Percentiles rank a stretch among this genome's conserved stretches.
phyloP scores from a whole-genome alignment of 2,329 filamentous ascomycete genomes.

The Microcyclospora tardicrescens region DNA sequence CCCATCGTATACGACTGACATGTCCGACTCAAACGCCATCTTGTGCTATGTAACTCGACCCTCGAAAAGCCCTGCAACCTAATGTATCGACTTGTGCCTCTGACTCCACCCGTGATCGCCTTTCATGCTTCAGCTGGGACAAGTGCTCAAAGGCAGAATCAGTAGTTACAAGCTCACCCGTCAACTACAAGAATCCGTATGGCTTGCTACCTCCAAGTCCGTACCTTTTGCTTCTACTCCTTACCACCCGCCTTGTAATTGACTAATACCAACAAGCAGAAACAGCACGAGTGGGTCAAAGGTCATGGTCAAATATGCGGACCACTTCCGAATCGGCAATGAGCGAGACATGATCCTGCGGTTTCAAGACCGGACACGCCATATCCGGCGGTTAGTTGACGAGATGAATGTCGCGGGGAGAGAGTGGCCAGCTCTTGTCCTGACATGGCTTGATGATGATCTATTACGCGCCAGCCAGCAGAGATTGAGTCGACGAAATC shows the following conservation, averaged over 20 bases:
- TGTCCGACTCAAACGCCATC: too few relatives aligned
- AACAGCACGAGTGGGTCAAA: background rate
- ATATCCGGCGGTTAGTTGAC: conserved; percentile 5
- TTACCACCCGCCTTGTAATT: background rate
- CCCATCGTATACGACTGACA: too few relatives aligned
- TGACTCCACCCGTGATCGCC: too few relatives aligned
- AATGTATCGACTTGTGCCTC: too few relatives aligned
- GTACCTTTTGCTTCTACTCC: too few relatives aligned
- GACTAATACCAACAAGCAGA: background rate
- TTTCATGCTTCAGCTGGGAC: conserved; percentile 1
- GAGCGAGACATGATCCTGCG: conserved; percentile 3
- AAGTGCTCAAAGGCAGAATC: conserved; percentile 2
- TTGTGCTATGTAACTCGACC: too few relatives aligned
- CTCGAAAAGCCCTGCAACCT: too few relatives aligned
- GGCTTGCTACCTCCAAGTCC: conserved; percentile 3
- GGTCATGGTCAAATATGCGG: conserved; percentile 4
- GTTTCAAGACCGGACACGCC: conserved; percentile 1
- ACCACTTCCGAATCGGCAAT: conserved; percentile 1
- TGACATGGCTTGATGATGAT: conserved; percentile 3
- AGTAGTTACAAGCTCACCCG: conserved; percentile 1
- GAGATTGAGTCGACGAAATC: conserved; percentile 1
- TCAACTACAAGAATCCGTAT: conserved; percentile 1
- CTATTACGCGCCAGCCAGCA: background rate
- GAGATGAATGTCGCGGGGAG: background rate
- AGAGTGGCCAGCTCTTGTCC: background rate